Base-by-base conservation (phyloP, 1,284 basidiomycete species). In the Sanghuangporus baumii region DNA sequence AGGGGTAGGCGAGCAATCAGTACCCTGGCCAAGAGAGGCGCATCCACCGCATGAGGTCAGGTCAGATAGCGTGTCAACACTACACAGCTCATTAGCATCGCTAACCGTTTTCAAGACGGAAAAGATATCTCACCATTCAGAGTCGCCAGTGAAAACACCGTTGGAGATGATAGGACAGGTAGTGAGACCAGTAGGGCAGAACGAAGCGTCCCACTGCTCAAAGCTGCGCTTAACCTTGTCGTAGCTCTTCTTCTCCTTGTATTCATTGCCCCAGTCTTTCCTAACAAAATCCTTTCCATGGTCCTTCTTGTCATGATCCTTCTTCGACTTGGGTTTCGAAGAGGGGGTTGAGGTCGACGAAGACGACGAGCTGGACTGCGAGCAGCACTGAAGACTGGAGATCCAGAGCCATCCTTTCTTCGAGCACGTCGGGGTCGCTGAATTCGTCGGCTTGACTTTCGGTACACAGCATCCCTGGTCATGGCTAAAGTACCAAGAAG, bases 391-490 rank as follows among this genome's bases (percentile, higher is more conserved):
- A 40, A 56, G 57, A 34, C 52, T 41, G 11, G 26, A 23, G 11
- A 54, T 36, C 63, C 59, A 59, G 9, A 9, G 16, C 60, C 60
- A 65, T 18, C 62, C 62, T 14, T 37, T 34, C 41, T 52, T 61
- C 9, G 48, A 20, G 58, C 61, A 66, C 36, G 62, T 46, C 16
- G 65, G 63, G 14, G 63, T 47, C 8, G 63, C 38, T 2, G 63
- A 36, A 14, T 52, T 31, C 26, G 62, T 31, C 55, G 59, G 59
- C 46, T 66, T 38, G 34, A 6, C 2, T 12, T 46, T 37, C 23
- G 65, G 65, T 12, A 65, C 65, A 40, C 65, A 66, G 63, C 63
- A 66, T 14, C 63, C 63, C 31, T 66, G 50, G 31, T 57, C 60
- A 20, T 51, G 43, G 43, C 62, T 60, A 59, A 64, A 66, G 54